Evolutionary conservation across 371 early-diverging fungal genomes (phyloP), one percentile per base, ranked within the genome.

Genomic region (Entomophthora muscae): DNA sequence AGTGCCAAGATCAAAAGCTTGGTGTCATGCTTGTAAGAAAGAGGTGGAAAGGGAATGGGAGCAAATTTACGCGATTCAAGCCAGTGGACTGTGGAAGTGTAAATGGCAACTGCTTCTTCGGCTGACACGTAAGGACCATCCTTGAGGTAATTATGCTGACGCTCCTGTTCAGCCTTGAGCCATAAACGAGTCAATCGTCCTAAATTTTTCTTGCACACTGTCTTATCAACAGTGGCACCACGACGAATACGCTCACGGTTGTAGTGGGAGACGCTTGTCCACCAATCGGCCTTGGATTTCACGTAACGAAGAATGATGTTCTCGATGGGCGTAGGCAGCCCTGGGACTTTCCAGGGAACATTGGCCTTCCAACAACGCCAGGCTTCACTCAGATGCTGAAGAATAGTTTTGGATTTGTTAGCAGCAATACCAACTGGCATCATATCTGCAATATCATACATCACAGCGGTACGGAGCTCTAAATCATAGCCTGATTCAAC

Each of bases 171-270:
- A 3, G 98, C 93, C 83, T 98, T 98, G 65, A 99, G 80, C 89
- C 93, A 98, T 53, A 99, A 80, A 73, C 99, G 93, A 7, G 98
- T 95, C 55, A 99, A 78, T 68, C 98, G 90, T 63, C 99, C 99
- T 71, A 98, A 77, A 72, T 96, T 96, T 83, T 98, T 98, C 71
- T 93, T 91, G 63, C 89, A 89, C 17, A 95, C 93, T 10, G 95
- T 95, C 76, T 98, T 98, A 74, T 98, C 98, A 30, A 95, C 96
- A 12, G 98, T 98, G n/a, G 98, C 96, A 70, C 98, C 98, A 68
- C 94, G 88, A 60, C 93, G 86, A 70, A 98, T 95, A 76, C 98
- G 92, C 73, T 98, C 96, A 72, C 98, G 88, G 75, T 95, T 97
- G 73, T 94, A 95, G 72, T 98, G 93, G 12, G 98, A 86, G 33